Percentiles rank a stretch among this genome's conserved stretches.
phyloP scores from a whole-genome alignment of 2,329 filamentous ascomycete genomes.

The Epichloe glyceriae region DNA sequence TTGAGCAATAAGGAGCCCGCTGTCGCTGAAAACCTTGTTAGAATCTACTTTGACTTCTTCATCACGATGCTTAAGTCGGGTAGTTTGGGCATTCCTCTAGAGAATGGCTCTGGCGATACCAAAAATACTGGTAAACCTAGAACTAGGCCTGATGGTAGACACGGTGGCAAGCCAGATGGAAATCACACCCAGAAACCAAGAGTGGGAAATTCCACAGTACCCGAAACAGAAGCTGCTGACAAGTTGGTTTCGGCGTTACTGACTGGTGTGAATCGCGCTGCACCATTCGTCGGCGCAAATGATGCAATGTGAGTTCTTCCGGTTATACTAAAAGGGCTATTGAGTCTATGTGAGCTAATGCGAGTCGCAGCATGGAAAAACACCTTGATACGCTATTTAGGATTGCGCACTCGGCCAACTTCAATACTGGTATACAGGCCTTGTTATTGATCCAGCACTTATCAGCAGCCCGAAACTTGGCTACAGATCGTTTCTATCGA shows the following conservation, averaged over 20 bases:
- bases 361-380: constrained; percentile 51
- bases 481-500: constrained; percentile 83
- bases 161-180: constrained; percentile 11
- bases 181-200: not conserved
- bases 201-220: constrained; percentile 25
- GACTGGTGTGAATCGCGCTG: constrained; percentile 89
- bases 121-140: constrained; percentile 11
- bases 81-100: constrained; percentile 24
- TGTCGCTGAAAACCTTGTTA: constrained; percentile 66
- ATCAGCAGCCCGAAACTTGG: constrained; percentile 64
- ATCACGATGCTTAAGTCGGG: constrained; percentile 61
- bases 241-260: constrained; percentile 87
- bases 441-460: constrained; percentile 92
- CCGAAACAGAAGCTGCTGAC: constrained; percentile 58
- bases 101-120: constrained; percentile 29
- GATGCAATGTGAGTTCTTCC: constrained; percentile 48
- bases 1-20: constrained; percentile 71
- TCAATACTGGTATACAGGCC: constrained; percentile 96
- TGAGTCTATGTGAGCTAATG: constrained; percentile 7
- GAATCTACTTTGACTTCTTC: constrained; percentile 89
- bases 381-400: constrained; percentile 91
- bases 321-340: not conserved
- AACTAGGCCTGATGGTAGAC: constrained; percentile 11
- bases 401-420: constrained; percentile 95
- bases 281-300: constrained; percentile 79